A percentile compares a stretch with the other conserved stretches of the same genome.
Evolutionary conservation across 2,329 filamentous ascomycete species (phyloP).

Genomic region (Mycosphaerella sp.): DNA sequence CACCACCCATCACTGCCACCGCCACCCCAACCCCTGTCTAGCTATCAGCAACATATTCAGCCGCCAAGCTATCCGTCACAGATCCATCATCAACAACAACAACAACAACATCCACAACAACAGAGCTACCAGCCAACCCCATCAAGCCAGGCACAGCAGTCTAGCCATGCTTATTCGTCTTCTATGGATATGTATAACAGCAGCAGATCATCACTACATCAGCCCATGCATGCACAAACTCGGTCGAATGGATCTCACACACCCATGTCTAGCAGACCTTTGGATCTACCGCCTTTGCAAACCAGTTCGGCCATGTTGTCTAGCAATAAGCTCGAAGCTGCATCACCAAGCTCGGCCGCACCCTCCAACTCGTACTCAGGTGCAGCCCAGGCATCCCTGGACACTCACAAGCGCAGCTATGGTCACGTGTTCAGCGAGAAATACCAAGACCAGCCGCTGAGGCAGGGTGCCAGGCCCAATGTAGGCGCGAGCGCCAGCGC

Average conservation of each 20-base stretch:
- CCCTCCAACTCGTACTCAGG: slow-evolving; percentile 28
- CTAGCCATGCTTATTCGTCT: slow-evolving; percentile 19
- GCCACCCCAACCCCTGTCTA: slow-evolving; percentile 27
- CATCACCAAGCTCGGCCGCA: slow-evolving; percentile 41
- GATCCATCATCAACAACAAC: background rate
- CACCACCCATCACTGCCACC: slow-evolving; percentile 36
- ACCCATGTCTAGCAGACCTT: slow-evolving; percentile 17
- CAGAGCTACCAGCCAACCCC: slow-evolving; percentile 27
- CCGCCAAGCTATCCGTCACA: slow-evolving; percentile 26
- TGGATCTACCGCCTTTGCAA: slow-evolving; percentile 40
- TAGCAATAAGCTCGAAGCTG: slow-evolving; percentile 35
- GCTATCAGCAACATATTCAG: background rate
- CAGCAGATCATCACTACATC: slow-evolving; percentile 21
- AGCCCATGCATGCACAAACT: slow-evolving; percentile 26
- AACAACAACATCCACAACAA: slow-evolving; percentile 25
- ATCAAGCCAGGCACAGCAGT: slow-evolving; percentile 18
- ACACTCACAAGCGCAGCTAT: slow-evolving; percentile 43
- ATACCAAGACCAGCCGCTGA: slow-evolving; percentile 41
- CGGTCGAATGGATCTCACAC: slow-evolving; percentile 23
- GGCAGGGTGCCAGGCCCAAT: slow-evolving; percentile 42
- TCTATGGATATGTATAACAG: slow-evolving; percentile 20
- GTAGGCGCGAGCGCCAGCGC: slow-evolving; percentile 15
- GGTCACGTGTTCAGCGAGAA: slow-evolving; percentile 39
- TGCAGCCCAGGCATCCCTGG: slow-evolving; percentile 13
- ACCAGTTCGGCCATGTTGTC: slow-evolving; percentile 32